A percentile compares a stretch with the other conserved stretches of the same genome.
Conservation (phyloP, 2,329 filamentous ascomycete species). For the Ophiostoma ulmi region DNA sequence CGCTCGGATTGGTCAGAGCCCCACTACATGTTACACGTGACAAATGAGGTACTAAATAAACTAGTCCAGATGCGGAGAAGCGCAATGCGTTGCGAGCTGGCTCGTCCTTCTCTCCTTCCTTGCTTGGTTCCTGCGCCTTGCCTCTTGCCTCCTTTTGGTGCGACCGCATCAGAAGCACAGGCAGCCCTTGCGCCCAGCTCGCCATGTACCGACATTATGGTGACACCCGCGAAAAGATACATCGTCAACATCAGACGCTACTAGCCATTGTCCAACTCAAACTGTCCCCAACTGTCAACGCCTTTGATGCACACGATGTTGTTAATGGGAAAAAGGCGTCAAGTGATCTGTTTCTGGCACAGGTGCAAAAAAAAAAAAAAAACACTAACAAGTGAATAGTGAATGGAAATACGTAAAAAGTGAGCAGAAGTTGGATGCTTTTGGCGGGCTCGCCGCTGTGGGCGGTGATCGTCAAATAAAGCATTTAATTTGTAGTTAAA, state of each 20-base stretch:
- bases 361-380: neutral
- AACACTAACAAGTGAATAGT: neutral
- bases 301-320: neutral
- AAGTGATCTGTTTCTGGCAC: neutral
- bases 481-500: neutral
- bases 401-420: neutral
- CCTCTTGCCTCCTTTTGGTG: constrained; percentile 12
- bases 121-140: constrained; percentile 15
- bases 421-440: neutral
- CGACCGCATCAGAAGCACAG: neutral
- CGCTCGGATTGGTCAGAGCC: constrained; percentile 9
- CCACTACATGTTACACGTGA: constrained; percentile 5
- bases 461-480: constrained; percentile 2
- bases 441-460: constrained; percentile 8
- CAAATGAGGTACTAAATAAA: too few species aligned
- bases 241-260: neutral
- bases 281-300: neutral
- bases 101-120: neutral
- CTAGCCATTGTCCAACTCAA: neutral
- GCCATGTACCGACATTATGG: neutral
- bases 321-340: neutral
- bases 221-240: neutral
- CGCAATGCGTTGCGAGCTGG: neutral
- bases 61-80: neutral
- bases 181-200: neutral